A percentile compares a stretch with the other conserved stretches of the same genome.
These are phyloP conservation scores for Zygotorulaspora danielsina DNA, from an alignment of 805 yeast species.

Conservation along the genomic window DNA sequence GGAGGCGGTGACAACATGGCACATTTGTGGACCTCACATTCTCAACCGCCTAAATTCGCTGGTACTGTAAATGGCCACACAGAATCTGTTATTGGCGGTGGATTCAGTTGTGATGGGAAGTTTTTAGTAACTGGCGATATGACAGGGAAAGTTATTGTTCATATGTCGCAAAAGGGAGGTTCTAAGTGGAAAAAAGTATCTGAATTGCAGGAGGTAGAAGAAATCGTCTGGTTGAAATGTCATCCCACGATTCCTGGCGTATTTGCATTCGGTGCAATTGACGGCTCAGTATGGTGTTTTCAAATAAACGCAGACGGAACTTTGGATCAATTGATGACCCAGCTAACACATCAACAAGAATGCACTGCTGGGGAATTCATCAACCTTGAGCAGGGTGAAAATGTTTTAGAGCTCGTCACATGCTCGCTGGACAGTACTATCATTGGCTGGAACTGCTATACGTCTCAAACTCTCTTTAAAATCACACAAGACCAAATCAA, in stretches of 20 bases:
- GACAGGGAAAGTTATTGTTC: conserved; percentile 80
- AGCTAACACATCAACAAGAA: conserved; percentile 75
- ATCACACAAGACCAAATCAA: conserved; percentile 61
- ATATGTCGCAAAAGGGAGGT: conserved; percentile 68
- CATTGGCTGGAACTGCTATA: conserved; percentile 85
- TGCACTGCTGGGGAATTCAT: conserved; percentile 78
- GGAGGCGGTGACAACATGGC: conserved; percentile 96
- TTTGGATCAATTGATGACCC: conserved; percentile 68
- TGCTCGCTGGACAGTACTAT: conserved; percentile 82
- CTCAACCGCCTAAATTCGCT: conserved; percentile 76
- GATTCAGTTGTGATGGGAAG: conserved; percentile 77
- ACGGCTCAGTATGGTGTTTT: conserved; percentile 94
- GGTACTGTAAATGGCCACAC: conserved; percentile 74
- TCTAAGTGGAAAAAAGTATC: conserved; percentile 73
- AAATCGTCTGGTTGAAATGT: conserved; percentile 73
- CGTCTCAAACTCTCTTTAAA: conserved; percentile 65
- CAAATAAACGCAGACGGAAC: conserved; percentile 56
- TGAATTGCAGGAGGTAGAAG: conserved; percentile 82
- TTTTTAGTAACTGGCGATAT: conserved; percentile 87
- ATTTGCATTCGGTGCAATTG: conserved; percentile 88
- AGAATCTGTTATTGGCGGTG: conserved; percentile 83
- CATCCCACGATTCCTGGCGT: conserved; percentile 71
- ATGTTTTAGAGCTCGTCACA: conserved; percentile 65
- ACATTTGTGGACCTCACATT: conserved; percentile 87
- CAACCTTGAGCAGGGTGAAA: conserved; percentile 48